Percentiles rank a stretch among this genome's conserved stretches.
Evolutionary conservation across 306 rosid species (phyloP).

Genomic region (Vigna reflexopilosa): DNA sequence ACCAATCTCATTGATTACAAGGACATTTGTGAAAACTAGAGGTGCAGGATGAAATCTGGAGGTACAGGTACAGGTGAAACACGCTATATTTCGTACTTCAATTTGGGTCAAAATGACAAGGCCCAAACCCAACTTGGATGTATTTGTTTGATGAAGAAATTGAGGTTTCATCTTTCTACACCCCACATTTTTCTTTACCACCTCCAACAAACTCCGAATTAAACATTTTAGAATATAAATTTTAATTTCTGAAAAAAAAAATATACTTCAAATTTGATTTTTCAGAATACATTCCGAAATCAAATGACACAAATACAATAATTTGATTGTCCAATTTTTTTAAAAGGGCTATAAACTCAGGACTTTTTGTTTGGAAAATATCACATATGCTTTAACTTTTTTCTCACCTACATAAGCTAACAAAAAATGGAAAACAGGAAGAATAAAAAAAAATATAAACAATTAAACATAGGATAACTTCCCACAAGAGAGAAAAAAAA

Average conservation of each 20-base stretch:
- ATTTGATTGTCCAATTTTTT: not conserved
- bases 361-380: not conserved
- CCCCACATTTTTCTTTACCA: no score
- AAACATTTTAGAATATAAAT: no score
- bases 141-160: not conserved
- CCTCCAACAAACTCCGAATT: no score
- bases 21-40: no score
- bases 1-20: no score
- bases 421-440: slow-evolving; percentile 23
- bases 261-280: no score
- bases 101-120: not conserved
- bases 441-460: slow-evolving; percentile 40
- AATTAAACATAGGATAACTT: slow-evolving; percentile 15
- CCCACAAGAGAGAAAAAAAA: slow-evolving; percentile 31
- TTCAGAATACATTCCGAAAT: no score
- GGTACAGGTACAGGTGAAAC: no score
- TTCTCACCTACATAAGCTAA: slow-evolving; percentile 34
- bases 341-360: not conserved
- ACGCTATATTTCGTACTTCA: not conserved
- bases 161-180: no score
- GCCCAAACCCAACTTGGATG: slow-evolving; percentile 22
- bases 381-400: slow-evolving; percentile 13
- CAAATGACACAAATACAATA: not conserved
- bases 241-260: no score
- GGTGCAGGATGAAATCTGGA: no score